Evolutionary conservation across 495 filamentous ascomycete genomes (phyloP).

Genomic region (Aspergillus leporis): DNA sequence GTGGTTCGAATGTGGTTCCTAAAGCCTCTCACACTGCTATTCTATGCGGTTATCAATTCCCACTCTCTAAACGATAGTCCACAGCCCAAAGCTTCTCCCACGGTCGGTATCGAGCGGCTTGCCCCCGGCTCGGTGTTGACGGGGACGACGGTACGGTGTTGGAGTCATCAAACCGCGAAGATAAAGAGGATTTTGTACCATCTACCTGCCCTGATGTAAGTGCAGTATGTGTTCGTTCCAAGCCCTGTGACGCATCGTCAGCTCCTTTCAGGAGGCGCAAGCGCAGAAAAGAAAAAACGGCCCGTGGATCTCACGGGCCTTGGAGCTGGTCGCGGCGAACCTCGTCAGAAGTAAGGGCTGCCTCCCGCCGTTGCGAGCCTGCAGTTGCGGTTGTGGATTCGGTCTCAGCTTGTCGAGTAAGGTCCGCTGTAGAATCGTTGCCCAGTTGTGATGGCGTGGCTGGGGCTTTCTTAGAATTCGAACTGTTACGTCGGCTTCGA

Average conservation of each 20-base stretch:
- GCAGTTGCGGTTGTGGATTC: conserved; percentile 21
- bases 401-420: conserved; percentile 36
- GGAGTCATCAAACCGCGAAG: conserved; percentile 15
- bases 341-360: conserved; percentile 46
- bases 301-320: conserved; percentile 41
- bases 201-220: background rate
- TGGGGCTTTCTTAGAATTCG: conserved; percentile 69
- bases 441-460: conserved; percentile 34
- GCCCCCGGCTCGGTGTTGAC: conserved; percentile 27
- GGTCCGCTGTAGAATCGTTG: conserved; percentile 39
- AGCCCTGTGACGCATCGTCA: conserved; percentile 27
- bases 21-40: background rate
- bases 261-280: conserved; percentile 18
- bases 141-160: conserved; percentile 16
- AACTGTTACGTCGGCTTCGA: conserved; percentile 69
- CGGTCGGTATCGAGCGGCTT: conserved; percentile 34
- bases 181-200: conserved; percentile 15
- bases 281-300: conserved; percentile 13
- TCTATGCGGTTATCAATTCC: conserved; percentile 15
- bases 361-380: conserved; percentile 35
- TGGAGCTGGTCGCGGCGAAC: conserved; percentile 51
- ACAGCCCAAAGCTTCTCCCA: conserved; percentile 56
- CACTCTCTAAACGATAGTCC: conserved; percentile 48
- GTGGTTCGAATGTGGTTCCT: too few species aligned
- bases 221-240: conserved; percentile 8